Evolutionary conservation across 2,329 filamentous ascomycete genomes (phyloP).

Genomic region (Hansfordia pulvinata): DNA sequence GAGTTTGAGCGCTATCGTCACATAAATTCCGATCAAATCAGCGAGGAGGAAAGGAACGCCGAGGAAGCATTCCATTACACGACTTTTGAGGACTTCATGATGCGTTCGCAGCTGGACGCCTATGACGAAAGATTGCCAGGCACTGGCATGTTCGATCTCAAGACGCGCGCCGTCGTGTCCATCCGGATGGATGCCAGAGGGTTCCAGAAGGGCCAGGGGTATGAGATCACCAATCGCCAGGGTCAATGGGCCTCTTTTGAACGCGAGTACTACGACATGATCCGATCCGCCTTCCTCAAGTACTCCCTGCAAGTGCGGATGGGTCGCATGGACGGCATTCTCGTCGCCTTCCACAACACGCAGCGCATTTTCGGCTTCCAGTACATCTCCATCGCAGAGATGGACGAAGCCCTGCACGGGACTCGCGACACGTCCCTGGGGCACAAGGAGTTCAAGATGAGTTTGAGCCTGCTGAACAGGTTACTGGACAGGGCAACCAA

Average conservation of each 20-base stretch:
- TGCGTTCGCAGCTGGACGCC: constrained; percentile 91
- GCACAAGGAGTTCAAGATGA: constrained; percentile 74
- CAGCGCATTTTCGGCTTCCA: constrained; percentile 96
- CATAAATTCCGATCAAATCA: constrained; percentile 51
- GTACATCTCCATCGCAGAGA: constrained; percentile 74
- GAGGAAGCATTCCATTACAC: constrained; percentile 82
- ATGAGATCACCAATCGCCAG: constrained; percentile 65
- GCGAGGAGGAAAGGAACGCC: constrained; percentile 56
- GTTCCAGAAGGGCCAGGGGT: constrained; percentile 65
- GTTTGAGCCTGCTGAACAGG: constrained; percentile 66
- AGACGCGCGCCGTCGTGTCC: constrained; percentile 82
- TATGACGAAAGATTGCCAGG: constrained; percentile 77
- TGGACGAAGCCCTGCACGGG: constrained; percentile 85
- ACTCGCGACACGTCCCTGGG: constrained; percentile 53
- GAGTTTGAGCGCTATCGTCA: constrained; percentile 79
- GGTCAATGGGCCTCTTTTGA: constrained; percentile 88
- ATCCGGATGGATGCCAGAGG: constrained; percentile 75
- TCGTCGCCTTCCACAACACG: constrained; percentile 92
- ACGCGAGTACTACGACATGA: constrained; percentile 94
- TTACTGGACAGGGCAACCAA: constrained; percentile 62
- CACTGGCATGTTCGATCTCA: constrained; percentile 89
- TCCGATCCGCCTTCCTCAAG: constrained; percentile 84
- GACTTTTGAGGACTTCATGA: constrained; percentile 72
- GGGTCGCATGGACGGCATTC: constrained; percentile 97
- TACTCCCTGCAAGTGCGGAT: constrained; percentile 95